Evolutionary conservation across 257 asterid species (phyloP).

Genomic region (Petunia axillaris): DNA sequence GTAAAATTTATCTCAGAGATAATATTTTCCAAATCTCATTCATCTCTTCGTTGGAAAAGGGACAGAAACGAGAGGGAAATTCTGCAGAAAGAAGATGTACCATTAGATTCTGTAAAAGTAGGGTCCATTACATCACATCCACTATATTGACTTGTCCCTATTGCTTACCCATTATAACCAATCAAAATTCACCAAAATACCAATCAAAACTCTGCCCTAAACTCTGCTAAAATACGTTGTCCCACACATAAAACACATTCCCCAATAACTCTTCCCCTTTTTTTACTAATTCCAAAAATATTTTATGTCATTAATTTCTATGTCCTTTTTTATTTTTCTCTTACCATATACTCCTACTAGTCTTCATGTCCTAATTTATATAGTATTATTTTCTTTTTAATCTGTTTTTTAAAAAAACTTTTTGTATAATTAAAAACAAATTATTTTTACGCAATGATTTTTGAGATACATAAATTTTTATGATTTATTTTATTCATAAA

Average conservation of each 20-base stretch:
- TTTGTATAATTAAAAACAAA: too few relatives aligned
- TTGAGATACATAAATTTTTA: too few relatives aligned
- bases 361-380: too few relatives aligned
- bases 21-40: not conserved
- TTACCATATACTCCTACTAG: constrained; percentile 17
- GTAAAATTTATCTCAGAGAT: not conserved
- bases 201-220: not conserved
- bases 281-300: not conserved
- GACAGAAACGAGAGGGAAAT: not conserved
- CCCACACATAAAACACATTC: not conserved
- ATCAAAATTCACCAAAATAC: not conserved
- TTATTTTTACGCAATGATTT: too few relatives aligned
- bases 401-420: too few relatives aligned
- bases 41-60: not conserved
- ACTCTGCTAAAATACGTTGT: not conserved
- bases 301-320: constrained; percentile 45
- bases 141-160: not conserved
- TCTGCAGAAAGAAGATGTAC: constrained; percentile 15
- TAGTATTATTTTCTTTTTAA: too few relatives aligned
- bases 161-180: not conserved
- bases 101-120: constrained; percentile 21
- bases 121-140: constrained; percentile 16
- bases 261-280: not conserved
- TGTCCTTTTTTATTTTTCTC: constrained; percentile 26
- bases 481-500: too few relatives aligned